These are phyloP conservation scores for Ambrosia hybrid DNA, from an alignment of 140 eudicot species.

Conservation along the genomic window DNA sequence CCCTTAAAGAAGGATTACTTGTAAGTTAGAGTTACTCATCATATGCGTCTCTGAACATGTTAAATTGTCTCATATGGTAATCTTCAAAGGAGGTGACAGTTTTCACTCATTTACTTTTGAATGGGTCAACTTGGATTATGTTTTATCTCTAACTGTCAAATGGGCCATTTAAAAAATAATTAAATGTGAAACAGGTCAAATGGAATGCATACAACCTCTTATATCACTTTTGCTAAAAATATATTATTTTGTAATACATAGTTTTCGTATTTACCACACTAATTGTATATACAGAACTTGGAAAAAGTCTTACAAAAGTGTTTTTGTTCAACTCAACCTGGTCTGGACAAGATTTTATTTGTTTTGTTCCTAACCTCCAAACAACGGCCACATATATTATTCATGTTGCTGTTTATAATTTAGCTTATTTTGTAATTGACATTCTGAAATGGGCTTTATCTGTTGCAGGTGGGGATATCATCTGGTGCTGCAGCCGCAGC, in stretches of 20 bases:
- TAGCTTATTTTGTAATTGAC: conserved; percentile 18
- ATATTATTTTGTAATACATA: neutral
- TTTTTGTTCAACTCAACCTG: neutral
- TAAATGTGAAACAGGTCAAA: neutral
- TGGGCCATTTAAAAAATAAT: neutral
- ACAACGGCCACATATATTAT: neutral
- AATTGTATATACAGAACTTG: neutral
- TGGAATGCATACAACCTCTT: conserved; percentile 12
- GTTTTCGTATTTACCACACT: too few relatives aligned
- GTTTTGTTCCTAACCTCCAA: neutral
- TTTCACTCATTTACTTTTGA: conserved; percentile 1
- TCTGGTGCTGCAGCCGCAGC: conserved; percentile 82
- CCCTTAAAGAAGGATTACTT: conserved; percentile 79
- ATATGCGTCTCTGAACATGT: conserved; percentile 11
- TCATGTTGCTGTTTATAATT: neutral
- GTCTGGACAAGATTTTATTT: neutral
- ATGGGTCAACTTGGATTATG: neutral
- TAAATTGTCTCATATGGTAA: conserved; percentile 9
- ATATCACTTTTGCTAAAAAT: neutral
- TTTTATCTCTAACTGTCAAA: conserved; percentile 7
- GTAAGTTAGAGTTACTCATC: conserved; percentile 38
- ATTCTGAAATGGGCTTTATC: conserved; percentile 17
- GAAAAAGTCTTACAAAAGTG: neutral
- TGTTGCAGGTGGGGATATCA: conserved; percentile 70
- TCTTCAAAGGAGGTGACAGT: neutral